phyloP scores from a whole-genome alignment of 73 alveolate genomes.

The Paraurostyla sp. region DNA sequence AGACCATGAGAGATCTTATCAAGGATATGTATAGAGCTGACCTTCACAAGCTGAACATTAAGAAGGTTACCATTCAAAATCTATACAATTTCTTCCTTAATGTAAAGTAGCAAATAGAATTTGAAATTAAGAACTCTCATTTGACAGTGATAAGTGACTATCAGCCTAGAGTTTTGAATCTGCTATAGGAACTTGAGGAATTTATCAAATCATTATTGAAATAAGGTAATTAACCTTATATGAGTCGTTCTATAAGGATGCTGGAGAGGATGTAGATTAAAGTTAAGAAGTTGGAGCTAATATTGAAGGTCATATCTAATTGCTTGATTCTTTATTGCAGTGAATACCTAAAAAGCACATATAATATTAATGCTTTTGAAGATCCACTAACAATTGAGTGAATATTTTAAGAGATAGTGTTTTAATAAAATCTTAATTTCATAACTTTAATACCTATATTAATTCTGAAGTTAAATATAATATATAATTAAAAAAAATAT shows the following conservation, averaged over 20 bases:
- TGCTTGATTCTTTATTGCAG: conserved; percentile 48
- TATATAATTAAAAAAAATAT: background rate
- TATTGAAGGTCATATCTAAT: conserved; percentile 59
- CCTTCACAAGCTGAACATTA: background rate
- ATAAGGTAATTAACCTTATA: conserved; percentile 4
- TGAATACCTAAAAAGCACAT: conserved; percentile 55
- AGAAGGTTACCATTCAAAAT: conserved; percentile 19
- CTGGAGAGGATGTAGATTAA: conserved; percentile 18
- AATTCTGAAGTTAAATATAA: background rate
- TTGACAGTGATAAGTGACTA: conserved; percentile 49
- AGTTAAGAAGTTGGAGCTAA: conserved; percentile 30
- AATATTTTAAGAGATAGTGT: too few relatives aligned
- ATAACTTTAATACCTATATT: background rate
- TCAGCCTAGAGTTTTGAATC: conserved; percentile 41
- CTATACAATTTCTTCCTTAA: conserved; percentile 8
- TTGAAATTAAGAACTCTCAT: conserved; percentile 45
- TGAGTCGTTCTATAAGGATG: too few relatives aligned
- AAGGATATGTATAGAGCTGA: conserved; percentile 48
- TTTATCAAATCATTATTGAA: background rate
- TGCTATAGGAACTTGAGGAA: conserved; percentile 4
- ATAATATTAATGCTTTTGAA: conserved; percentile 56
- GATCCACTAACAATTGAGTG: conserved; percentile 65
- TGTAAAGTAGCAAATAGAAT: background rate
- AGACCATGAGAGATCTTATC: conserved; percentile 41
- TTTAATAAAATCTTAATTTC: too few relatives aligned